Percentiles rank a stretch among this genome's conserved stretches.
Evolutionary conservation across 1,284 basidiomycete genomes (phyloP).

Genomic region (Heterobasidion parviporum): DNA sequence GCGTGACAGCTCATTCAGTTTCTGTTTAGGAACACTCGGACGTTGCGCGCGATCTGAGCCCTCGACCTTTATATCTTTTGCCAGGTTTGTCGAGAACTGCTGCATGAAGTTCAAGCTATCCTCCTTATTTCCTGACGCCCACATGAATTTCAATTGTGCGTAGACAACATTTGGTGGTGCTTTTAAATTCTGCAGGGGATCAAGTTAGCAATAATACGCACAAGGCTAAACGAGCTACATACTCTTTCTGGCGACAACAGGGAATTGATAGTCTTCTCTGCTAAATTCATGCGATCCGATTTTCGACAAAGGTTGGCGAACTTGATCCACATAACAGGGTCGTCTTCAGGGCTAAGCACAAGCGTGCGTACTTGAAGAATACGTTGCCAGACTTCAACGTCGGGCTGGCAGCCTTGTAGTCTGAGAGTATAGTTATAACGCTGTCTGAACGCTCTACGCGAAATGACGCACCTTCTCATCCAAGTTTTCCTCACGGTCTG

Average conservation of each 20-base stretch:
- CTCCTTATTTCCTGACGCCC: constrained; percentile 78
- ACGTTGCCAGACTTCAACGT: constrained; percentile 99
- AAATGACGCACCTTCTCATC: constrained; percentile 71
- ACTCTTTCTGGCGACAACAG: constrained; percentile 67
- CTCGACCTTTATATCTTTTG: constrained; percentile 68
- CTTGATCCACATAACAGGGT: constrained; percentile 96
- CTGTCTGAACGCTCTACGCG: not conserved
- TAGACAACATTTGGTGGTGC: constrained; percentile 97
- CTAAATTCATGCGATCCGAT: constrained; percentile 79
- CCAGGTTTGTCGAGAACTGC: constrained; percentile 74
- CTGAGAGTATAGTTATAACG: constrained; percentile 28
- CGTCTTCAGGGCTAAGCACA: constrained; percentile 90
- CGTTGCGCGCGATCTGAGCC: constrained; percentile 36
- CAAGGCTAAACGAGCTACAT: constrained; percentile 1
- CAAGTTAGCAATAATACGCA: too few species aligned
- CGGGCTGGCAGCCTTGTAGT: constrained; percentile 93
- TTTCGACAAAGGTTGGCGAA: constrained; percentile 87
- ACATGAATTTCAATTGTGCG: constrained; percentile 94
- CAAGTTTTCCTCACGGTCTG: constrained; percentile 84
- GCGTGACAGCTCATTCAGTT: constrained; percentile 71
- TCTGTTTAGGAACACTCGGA: constrained; percentile 48
- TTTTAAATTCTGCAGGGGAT: constrained; percentile 44
- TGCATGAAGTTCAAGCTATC: constrained; percentile 85
- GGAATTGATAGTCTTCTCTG: constrained; percentile 96
- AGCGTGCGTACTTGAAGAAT: constrained; percentile 94